Evolutionary conservation across 1,284 basidiomycete genomes (phyloP).

Genomic region (Ganoderma lingzhi): DNA sequence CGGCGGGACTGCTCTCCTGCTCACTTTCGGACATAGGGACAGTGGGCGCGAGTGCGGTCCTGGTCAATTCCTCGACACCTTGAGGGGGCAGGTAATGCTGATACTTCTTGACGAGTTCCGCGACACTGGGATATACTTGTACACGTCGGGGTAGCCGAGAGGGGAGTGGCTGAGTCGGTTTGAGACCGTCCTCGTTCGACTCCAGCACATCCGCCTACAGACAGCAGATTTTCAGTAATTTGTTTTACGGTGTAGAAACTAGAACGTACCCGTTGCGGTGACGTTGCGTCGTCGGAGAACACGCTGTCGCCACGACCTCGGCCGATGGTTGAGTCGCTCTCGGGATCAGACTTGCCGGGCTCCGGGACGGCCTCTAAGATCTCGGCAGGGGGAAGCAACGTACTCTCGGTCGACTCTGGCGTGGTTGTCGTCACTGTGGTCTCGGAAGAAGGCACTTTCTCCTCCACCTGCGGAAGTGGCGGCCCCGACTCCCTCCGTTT

Average conservation of each 20-base stretch:
- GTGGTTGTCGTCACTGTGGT: conserved; percentile 9
- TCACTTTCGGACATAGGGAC: conserved; percentile 74
- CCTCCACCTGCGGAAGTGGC: conserved; percentile 13
- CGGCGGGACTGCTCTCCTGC: conserved; percentile 57
- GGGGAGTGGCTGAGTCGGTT: conserved; percentile 24
- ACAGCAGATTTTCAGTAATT: background rate
- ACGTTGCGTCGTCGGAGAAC: conserved; percentile 37
- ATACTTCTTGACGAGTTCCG: conserved; percentile 87
- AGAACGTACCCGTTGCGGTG: conserved; percentile 38
- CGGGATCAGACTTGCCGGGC: conserved; percentile 57
- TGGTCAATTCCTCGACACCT: conserved; percentile 73
- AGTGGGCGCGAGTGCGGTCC: conserved; percentile 69
- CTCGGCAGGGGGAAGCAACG: conserved; percentile 24
- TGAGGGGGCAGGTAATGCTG: conserved; percentile 79
- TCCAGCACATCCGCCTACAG: background rate
- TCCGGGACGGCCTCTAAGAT: conserved; percentile 10
- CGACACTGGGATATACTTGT: conserved; percentile 71
- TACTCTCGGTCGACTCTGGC: conserved; percentile 7
- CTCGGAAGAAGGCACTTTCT: conserved; percentile 14
- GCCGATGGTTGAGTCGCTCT: conserved; percentile 93
- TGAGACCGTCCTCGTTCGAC: conserved; percentile 13
- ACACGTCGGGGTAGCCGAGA: conserved; percentile 80
- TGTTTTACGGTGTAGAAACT: background rate
- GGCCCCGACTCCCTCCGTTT: conserved; percentile 14
- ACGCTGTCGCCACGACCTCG: conserved; percentile 57